These are phyloP conservation scores for Kalanchoe fedtschenkoi DNA, from an alignment of 164 flowering plant species.

Conservation along the genomic window DNA sequence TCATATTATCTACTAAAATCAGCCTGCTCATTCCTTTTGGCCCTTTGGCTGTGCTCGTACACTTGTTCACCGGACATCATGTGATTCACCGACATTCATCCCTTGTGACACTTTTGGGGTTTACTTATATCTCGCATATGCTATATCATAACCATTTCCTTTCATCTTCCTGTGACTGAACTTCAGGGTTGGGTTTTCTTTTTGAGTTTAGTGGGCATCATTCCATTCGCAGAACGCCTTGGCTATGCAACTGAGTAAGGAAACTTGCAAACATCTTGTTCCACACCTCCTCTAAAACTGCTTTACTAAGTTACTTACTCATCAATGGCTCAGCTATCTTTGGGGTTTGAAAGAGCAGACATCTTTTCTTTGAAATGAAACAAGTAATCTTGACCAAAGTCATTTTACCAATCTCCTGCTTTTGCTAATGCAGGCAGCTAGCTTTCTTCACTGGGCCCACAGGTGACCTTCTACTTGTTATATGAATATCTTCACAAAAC, in stretches of 20 bases:
- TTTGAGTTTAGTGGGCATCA: slow-evolving; percentile 3
- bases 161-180: not conserved
- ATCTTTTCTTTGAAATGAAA: too few relatives aligned
- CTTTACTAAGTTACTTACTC: too few relatives aligned
- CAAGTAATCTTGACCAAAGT: not conserved
- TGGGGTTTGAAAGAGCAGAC: too few relatives aligned
- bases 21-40: slow-evolving; percentile 19
- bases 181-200: slow-evolving; percentile 6
- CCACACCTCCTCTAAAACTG: too few relatives aligned
- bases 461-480: slow-evolving; percentile 8
- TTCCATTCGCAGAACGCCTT: slow-evolving; percentile 2
- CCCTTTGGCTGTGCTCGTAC: slow-evolving; percentile 14
- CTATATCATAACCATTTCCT: too few relatives aligned
- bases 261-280: not conserved
- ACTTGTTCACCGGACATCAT: slow-evolving; percentile 5
- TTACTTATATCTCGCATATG: too few relatives aligned
- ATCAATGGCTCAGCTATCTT: too few relatives aligned
- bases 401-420: not conserved
- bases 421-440: slow-evolving; percentile 18
- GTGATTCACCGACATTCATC: slow-evolving; percentile 9
- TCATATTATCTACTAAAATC: slow-evolving; percentile 15
- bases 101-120: too few relatives aligned
- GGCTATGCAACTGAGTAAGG: slow-evolving; percentile 1
- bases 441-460: slow-evolving; percentile 22
- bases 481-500: too few relatives aligned